phyloP scores from a whole-genome alignment of 352 stramenopile species.

The Phytophthora pluvialis region DNA sequence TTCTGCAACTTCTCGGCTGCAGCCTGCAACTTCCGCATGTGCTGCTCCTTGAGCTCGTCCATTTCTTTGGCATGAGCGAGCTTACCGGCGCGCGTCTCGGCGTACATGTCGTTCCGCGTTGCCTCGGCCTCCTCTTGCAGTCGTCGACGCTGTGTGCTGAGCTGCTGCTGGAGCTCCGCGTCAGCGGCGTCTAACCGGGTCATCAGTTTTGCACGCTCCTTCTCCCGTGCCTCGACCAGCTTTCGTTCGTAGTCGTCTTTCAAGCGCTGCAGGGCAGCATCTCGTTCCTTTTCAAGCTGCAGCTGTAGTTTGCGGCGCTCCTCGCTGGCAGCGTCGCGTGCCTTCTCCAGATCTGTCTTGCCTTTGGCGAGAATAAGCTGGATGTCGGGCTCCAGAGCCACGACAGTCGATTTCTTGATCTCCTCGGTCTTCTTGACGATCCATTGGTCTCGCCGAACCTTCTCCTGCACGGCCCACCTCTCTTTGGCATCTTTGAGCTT shows the following conservation, averaged over 20 bases:
- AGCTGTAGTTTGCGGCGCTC: conserved; percentile 62
- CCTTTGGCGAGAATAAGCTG: conserved; percentile 81
- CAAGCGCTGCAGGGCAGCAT: conserved; percentile 51
- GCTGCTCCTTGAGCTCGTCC: conserved; percentile 60
- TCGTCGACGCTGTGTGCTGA: conserved; percentile 67
- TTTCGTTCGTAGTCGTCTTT: conserved; percentile 80
- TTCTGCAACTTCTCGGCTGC: conserved; percentile 51
- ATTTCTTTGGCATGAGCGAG: conserved; percentile 62
- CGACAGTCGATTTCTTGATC: conserved; percentile 86
- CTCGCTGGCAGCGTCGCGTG: conserved; percentile 56
- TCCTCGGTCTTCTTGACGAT: conserved; percentile 86
- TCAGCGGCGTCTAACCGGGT: conserved; percentile 74
- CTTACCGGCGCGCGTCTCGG: conserved; percentile 59
- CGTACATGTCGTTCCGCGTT: conserved; percentile 60
- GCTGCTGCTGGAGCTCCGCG: conserved; percentile 80
- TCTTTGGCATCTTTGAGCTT: conserved; percentile 84
- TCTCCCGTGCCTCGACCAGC: conserved; percentile 75
- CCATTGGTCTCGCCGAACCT: conserved; percentile 76
- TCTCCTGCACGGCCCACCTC: conserved; percentile 73
- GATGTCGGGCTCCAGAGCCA: conserved; percentile 80
- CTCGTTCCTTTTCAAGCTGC: conserved; percentile 67
- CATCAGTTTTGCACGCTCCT: conserved; percentile 78
- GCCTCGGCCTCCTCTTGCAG: conserved; percentile 77
- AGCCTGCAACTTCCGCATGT: conserved; percentile 44
- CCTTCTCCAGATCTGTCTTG: conserved; percentile 73